phyloP scores from a whole-genome alignment of 257 asterid genomes.

The Avicennia marina region DNA sequence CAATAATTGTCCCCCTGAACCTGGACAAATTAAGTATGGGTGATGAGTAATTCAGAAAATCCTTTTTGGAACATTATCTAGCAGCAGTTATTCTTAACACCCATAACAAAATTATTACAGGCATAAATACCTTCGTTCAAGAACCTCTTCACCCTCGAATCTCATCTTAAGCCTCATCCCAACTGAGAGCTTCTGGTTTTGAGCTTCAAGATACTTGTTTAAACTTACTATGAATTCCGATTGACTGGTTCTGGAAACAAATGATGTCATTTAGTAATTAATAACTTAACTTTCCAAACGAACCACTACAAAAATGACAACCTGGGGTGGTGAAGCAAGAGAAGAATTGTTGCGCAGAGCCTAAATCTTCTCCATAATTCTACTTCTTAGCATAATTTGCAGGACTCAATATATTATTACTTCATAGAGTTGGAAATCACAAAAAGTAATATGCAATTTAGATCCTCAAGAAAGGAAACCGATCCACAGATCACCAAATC shows the following conservation, averaged over 20 bases:
- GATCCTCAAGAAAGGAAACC: no score
- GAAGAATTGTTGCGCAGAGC: no score
- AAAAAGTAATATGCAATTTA: no score
- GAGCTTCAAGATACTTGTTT: conserved; percentile 92
- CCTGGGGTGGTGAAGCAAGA: no score
- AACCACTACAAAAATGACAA: no score
- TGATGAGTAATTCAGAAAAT: neutral
- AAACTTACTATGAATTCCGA: conserved; percentile 82
- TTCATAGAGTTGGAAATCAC: no score
- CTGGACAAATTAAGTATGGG: conserved; percentile 35
- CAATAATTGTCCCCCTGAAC: conserved; percentile 96
- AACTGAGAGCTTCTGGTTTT: conserved; percentile 71
- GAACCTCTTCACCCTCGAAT: conserved; percentile 97
- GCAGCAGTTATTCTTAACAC: neutral
- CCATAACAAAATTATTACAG: no score
- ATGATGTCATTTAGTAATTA: neutral
- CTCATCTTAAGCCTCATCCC: conserved; percentile 99
- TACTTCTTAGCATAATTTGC: no score
- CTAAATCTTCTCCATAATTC: no score
- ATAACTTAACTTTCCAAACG: no score
- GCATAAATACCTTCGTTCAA: conserved; percentile 76
- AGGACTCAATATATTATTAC: no score
- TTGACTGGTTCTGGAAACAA: conserved; percentile 71
- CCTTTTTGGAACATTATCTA: neutral
- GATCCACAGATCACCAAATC: no score